Conservation (phyloP, 495 filamentous ascomycete genomes). For the Talaromyces wortmannii region DNA sequence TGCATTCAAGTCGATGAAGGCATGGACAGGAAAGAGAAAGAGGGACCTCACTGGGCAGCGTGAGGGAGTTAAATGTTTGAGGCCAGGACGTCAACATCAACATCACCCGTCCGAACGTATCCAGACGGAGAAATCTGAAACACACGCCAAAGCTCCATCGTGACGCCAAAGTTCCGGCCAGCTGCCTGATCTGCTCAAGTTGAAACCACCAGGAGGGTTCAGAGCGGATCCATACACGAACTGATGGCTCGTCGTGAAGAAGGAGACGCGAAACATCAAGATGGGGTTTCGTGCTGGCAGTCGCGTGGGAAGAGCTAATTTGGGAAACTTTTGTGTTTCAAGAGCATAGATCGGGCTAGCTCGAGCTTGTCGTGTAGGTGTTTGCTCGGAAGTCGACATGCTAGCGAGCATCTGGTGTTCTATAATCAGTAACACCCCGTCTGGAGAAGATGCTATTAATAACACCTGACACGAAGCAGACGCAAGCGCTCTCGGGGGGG, state of each 20-base stretch:
- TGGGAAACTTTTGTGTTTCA: conserved; percentile 6
- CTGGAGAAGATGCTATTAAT: conserved; percentile 7
- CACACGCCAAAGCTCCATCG: conserved; percentile 29
- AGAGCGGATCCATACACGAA: conserved; percentile 1
- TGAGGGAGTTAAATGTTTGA: conserved; percentile 38
- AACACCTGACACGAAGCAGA: background rate
- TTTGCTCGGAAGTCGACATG: background rate
- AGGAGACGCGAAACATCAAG: conserved; percentile 2
- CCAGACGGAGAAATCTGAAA: conserved; percentile 32
- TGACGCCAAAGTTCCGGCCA: conserved; percentile 16
- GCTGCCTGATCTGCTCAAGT: background rate
- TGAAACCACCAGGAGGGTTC: background rate
- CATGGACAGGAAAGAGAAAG: background rate
- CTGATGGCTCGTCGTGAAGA: conserved; percentile 4
- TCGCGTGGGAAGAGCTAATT: conserved; percentile 3
- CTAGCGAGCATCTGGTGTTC: background rate
- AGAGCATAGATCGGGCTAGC: background rate
- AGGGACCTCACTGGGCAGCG: conserved; percentile 19
- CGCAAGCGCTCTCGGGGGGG: background rate
- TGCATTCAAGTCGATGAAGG: background rate
- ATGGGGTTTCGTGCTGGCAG: background rate
- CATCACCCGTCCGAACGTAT: conserved; percentile 11
- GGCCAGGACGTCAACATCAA: background rate
- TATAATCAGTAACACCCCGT: conserved; percentile 1
- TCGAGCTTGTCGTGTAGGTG: background rate